These are phyloP conservation scores for Agaricus bisporus DNA, from an alignment of 768 basidiomycete genomes.

Conservation along the genomic window DNA sequence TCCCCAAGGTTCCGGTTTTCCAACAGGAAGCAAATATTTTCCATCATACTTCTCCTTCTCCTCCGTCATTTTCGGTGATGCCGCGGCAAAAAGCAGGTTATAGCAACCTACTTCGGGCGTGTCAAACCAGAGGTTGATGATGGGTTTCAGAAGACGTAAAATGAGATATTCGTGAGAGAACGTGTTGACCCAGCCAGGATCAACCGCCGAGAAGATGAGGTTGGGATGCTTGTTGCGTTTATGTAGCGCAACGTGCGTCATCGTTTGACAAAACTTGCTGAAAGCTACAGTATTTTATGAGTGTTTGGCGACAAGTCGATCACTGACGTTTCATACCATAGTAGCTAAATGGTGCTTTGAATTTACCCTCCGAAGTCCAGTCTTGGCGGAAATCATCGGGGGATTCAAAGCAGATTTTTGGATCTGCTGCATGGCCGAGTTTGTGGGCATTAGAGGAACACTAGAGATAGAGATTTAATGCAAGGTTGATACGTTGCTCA, in stretches of 20 bases:
- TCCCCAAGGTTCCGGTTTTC: constrained; percentile 22
- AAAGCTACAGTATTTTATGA: not conserved
- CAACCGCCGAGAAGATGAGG: constrained; percentile 27
- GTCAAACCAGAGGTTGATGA: constrained; percentile 18
- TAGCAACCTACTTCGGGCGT: constrained; percentile 29
- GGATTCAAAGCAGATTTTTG: constrained; percentile 1
- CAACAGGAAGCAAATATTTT: constrained; percentile 30
- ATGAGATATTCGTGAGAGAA: constrained; percentile 13
- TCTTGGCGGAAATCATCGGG: constrained; percentile 2
- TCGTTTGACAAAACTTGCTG: constrained; percentile 5
- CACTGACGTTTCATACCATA: not conserved
- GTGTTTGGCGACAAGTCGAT: not conserved
- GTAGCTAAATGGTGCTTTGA: constrained; percentile 3
- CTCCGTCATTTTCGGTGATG: constrained; percentile 26
- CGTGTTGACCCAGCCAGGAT: constrained; percentile 37
- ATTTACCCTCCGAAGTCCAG: not conserved
- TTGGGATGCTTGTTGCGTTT: constrained; percentile 15
- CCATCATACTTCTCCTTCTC: constrained; percentile 30
- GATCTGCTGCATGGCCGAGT: not conserved
- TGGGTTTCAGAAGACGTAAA: constrained; percentile 13
- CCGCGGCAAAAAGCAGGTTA: constrained; percentile 32
- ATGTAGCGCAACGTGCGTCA: constrained; percentile 1
- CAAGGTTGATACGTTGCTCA: not conserved
- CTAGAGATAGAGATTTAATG: not conserved
- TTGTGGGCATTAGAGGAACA: constrained; percentile 1